Evolutionary conservation across 78 protist genomes (phyloP).

Genomic region (Creolimax fragrantissima): DNA sequence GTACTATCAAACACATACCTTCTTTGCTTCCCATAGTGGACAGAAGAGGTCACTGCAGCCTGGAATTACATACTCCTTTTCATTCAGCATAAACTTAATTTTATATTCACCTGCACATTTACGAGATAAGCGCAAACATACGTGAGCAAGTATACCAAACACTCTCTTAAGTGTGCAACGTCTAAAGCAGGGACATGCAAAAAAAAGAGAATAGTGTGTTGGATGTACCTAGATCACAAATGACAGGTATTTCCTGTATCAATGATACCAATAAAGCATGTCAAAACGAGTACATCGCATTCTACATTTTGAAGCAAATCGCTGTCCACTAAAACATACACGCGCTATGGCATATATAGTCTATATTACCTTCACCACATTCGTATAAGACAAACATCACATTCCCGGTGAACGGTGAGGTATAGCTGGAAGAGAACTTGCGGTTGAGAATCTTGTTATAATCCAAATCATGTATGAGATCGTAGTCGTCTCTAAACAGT

Average conservation of each 20-base stretch:
- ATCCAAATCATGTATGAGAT: not conserved
- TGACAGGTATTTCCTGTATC: too few relatives aligned
- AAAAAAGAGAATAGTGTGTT: too few relatives aligned
- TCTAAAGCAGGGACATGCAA: too few relatives aligned
- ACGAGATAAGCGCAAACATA: not conserved
- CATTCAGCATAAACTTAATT: not conserved
- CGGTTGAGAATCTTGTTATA: not conserved
- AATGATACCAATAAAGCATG: too few relatives aligned
- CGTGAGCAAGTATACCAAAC: not conserved
- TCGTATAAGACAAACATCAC: not conserved
- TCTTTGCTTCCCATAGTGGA: not conserved
- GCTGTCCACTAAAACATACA: not conserved
- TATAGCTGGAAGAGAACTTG: not conserved
- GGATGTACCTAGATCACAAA: too few relatives aligned
- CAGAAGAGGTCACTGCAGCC: not conserved
- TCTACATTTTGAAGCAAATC: not conserved
- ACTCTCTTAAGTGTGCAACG: not conserved
- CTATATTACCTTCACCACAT: not conserved
- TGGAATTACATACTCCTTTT: not conserved
- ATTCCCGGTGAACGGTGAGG: not conserved
- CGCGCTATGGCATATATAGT: not conserved
- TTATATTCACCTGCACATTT: not conserved
- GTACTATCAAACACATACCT: not conserved
- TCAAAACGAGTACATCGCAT: too few relatives aligned
- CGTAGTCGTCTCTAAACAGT: slow-evolving; percentile 2